phyloP scores from a whole-genome alignment of 106 monocot genomes.

The Amphibolis antarctica region DNA sequence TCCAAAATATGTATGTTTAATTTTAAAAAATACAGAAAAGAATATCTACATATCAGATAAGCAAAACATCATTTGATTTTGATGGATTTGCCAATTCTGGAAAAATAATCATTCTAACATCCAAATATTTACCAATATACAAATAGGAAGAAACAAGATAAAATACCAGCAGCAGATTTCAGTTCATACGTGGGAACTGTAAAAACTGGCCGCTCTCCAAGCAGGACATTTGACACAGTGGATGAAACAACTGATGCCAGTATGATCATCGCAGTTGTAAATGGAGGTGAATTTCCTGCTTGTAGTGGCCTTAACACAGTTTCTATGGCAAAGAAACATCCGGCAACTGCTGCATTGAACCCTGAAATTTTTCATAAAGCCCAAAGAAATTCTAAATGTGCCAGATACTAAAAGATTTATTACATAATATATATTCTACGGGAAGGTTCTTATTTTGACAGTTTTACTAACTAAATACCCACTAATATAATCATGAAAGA shows the following conservation, averaged over 20 bases:
- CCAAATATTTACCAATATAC: background rate
- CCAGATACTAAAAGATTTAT: too few relatives aligned
- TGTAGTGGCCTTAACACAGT: constrained; percentile 83
- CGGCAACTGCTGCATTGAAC: constrained; percentile 95
- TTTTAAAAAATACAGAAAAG: too few relatives aligned
- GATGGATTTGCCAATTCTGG: background rate
- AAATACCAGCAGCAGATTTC: constrained; percentile 99
- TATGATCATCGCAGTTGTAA: constrained; percentile 97
- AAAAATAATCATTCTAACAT: background rate
- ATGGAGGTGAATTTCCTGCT: constrained; percentile 93
- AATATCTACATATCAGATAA: background rate
- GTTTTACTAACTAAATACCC: too few relatives aligned
- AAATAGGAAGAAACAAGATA: constrained; percentile 6
- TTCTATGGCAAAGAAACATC: constrained; percentile 95
- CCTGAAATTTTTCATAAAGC: constrained; percentile 29
- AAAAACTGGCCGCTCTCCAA: constrained; percentile 84
- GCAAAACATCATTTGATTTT: background rate
- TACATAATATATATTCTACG: too few relatives aligned
- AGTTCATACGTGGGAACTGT: constrained; percentile 94
- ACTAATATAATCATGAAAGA: too few relatives aligned
- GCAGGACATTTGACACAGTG: constrained; percentile 86
- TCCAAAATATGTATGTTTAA: too few relatives aligned
- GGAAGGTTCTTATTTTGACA: too few relatives aligned
- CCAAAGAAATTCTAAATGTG: background rate
- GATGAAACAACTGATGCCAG: constrained; percentile 95